Percentiles rank a stretch among this genome's conserved stretches.
Conservation (phyloP, 768 basidiomycete genomes). For the Pleurotus pulmonarius region DNA sequence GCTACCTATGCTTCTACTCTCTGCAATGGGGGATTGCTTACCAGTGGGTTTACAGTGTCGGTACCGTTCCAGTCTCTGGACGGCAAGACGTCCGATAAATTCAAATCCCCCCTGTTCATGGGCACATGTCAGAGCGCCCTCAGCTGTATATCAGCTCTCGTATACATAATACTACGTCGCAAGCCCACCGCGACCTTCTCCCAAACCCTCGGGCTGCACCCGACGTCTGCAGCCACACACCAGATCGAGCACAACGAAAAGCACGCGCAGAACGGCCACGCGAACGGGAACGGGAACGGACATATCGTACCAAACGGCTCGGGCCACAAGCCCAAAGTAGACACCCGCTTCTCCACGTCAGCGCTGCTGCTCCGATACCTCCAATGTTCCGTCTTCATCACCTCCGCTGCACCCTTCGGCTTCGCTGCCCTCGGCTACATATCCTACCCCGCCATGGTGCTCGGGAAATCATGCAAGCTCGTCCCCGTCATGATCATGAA, state of each 20-base stretch:
- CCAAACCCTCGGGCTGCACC: conserved; percentile 60
- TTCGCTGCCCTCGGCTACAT: conserved; percentile 95
- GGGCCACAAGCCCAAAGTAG: conserved; percentile 18
- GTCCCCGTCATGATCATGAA: conserved; percentile 99
- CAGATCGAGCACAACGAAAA: conserved; percentile 10
- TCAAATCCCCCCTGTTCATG: conserved; percentile 82
- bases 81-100: conserved; percentile 61
- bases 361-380: conserved; percentile 70
- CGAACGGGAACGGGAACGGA: conserved; percentile 20
- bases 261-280: conserved; percentile 15
- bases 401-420: conserved; percentile 90
- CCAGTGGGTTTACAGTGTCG: conserved; percentile 49
- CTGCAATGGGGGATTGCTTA: conserved; percentile 1
- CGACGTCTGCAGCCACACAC: conserved; percentile 11
- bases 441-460: conserved; percentile 97
- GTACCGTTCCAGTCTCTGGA: conserved; percentile 77
- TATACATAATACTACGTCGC: conserved; percentile 67
- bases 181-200: conserved; percentile 48
- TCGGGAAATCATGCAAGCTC: conserved; percentile 98
- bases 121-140: conserved; percentile 82
- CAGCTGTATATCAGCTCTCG: conserved; percentile 71
- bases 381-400: conserved; percentile 85
- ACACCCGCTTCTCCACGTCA: conserved; percentile 30
- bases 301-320: conserved; percentile 25
- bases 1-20: conserved; percentile 17